A percentile compares a stretch with the other conserved stretches of the same genome.
phyloP scores from a whole-genome alignment of 257 asterid genomes.

The Jacaranda copaia region DNA sequence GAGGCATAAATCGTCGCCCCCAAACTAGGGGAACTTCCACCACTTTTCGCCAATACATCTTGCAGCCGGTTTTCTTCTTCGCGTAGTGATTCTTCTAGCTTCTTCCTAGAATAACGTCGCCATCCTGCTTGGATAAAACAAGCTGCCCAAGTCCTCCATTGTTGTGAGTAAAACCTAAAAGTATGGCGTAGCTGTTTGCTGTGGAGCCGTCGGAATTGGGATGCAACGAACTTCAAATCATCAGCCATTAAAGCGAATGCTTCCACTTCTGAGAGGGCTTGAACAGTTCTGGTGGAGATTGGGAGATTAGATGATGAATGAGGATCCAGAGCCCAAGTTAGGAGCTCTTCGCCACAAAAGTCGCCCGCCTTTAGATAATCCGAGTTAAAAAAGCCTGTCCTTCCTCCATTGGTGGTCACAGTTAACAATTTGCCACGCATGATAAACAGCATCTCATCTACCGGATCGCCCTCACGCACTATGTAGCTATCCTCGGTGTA shows the following conservation, averaged over 20 bases:
- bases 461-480: constrained; percentile 93
- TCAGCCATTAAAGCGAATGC: constrained; percentile 88
- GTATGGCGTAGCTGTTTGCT: constrained; percentile 90
- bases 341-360: constrained; percentile 98
- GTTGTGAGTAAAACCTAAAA: constrained; percentile 85
- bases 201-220: constrained; percentile 85
- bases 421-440: constrained; percentile 82
- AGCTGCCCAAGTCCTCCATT: constrained; percentile 98
- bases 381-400: constrained; percentile 81
- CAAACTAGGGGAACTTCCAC: constrained; percentile 71
- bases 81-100: constrained; percentile 72
- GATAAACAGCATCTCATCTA: constrained; percentile 82
- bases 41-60: constrained; percentile 69
- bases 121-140: constrained; percentile 90
- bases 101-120: constrained; percentile 75
- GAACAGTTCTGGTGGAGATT: constrained; percentile 84
- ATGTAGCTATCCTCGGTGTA: constrained; percentile 81
- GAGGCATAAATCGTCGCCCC: constrained; percentile 92
- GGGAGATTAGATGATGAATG: constrained; percentile 79
- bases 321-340: constrained; percentile 93
- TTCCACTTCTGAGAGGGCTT: constrained; percentile 83
- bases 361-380: constrained; percentile 78
- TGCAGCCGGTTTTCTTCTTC: constrained; percentile 75
- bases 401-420: constrained; percentile 85
- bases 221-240: constrained; percentile 83